Percentiles rank a stretch among this genome's conserved stretches.
These are phyloP conservation scores for Hypoxylon sp. DNA, from an alignment of 2,329 filamentous ascomycete genomes.

Conservation along the genomic window DNA sequence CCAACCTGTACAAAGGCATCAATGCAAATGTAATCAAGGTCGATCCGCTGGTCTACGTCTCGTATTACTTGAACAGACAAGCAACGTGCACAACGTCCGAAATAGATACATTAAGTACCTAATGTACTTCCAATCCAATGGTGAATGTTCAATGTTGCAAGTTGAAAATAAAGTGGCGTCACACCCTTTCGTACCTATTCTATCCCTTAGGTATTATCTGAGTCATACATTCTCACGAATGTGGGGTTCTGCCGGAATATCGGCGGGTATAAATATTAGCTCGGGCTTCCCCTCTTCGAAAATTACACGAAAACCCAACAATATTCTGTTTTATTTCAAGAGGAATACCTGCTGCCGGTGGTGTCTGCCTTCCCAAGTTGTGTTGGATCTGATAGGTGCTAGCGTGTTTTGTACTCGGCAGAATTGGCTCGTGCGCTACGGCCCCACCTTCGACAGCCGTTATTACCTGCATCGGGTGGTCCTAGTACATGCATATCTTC, in stretches of 20 bases:
- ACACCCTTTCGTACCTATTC: background rate
- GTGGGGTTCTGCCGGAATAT: conserved; percentile 27
- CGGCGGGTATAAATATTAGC: conserved; percentile 55
- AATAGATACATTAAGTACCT: conserved; percentile 10
- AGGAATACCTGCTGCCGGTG: conserved; percentile 41
- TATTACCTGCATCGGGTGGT: conserved; percentile 14
- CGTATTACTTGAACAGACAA: background rate
- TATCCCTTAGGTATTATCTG: conserved; percentile 29
- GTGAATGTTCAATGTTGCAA: no score
- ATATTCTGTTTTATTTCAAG: conserved; percentile 33
- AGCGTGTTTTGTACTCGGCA: conserved; percentile 37
- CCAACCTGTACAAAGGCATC: conserved; percentile 15
- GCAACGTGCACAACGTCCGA: conserved; percentile 6
- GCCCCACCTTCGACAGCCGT: conserved; percentile 23
- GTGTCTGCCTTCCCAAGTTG: conserved; percentile 37
- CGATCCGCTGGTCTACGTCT: background rate
- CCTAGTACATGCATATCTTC: conserved; percentile 6
- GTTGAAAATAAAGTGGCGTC: background rate
- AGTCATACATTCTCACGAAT: conserved; percentile 38
- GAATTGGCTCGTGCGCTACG: conserved; percentile 25
- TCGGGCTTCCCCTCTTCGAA: conserved; percentile 40
- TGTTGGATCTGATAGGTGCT: conserved; percentile 41
- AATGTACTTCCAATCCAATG: background rate
- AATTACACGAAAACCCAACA: conserved; percentile 26
- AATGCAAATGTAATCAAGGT: background rate